Conservation (phyloP, 164 flowering plant genomes). For the Magnolia sinica region DNA sequence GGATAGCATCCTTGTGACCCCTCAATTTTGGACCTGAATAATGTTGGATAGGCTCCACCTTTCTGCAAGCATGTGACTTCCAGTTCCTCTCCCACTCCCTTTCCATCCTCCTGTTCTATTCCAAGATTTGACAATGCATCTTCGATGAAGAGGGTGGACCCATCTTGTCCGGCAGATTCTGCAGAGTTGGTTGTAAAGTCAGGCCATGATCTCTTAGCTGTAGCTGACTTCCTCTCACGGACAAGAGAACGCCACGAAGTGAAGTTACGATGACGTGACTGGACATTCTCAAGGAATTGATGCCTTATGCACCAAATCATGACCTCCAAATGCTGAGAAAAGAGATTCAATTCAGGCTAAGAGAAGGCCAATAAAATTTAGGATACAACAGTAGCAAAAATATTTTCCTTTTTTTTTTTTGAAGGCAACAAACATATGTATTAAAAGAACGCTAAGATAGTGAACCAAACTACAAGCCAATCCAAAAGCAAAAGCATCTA, state of each 20-base stretch:
- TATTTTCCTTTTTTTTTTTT: too few species aligned
- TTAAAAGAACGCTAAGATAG: too few species aligned
- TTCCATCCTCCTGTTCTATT: constrained; percentile 34
- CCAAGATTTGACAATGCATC: constrained; percentile 87
- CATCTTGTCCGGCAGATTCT: constrained; percentile 38
- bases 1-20: constrained; percentile 71
- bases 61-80: constrained; percentile 49
- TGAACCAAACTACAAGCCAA: too few species aligned
- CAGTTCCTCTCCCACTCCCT: constrained; percentile 35
- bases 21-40: constrained; percentile 49
- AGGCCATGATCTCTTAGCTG: constrained; percentile 77
- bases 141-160: constrained; percentile 80
- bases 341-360: constrained; percentile 7
- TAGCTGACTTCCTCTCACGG: constrained; percentile 72
- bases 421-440: too few species aligned
- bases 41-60: constrained; percentile 34
- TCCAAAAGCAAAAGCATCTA: too few species aligned
- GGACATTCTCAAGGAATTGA: constrained; percentile 68
- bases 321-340: constrained; percentile 84
- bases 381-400: background rate
- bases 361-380: background rate
- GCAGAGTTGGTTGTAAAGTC: constrained; percentile 36
- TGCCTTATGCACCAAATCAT: constrained; percentile 83
- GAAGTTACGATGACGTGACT: constrained; percentile 41
- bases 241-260: constrained; percentile 57